Conservation (phyloP, 192 early-diverging fungal species). For the Dissophora globulifera region DNA sequence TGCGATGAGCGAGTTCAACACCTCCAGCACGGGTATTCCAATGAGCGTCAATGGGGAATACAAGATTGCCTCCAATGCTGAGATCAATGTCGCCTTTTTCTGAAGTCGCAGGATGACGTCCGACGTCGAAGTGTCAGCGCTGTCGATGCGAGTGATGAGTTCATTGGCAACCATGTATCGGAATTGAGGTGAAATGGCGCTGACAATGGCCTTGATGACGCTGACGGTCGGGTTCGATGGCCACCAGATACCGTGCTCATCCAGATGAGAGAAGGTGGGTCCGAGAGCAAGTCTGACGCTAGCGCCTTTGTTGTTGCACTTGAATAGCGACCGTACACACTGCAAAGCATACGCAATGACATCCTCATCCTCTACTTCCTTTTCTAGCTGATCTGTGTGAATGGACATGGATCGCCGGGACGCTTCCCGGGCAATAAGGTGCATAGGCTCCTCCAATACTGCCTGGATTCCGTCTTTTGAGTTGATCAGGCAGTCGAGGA, state of each 20-base stretch:
- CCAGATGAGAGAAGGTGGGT: slow-evolving; percentile 47
- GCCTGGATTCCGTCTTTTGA: slow-evolving; percentile 25
- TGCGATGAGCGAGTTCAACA: slow-evolving; percentile 57
- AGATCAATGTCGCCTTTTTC: slow-evolving; percentile 58
- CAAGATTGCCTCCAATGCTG: slow-evolving; percentile 56
- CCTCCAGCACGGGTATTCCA: slow-evolving; percentile 63
- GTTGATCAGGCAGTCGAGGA: slow-evolving; percentile 54
- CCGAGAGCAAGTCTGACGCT: slow-evolving; percentile 22
- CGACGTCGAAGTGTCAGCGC: slow-evolving; percentile 13
- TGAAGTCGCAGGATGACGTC: slow-evolving; percentile 25
- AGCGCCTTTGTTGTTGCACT: slow-evolving; percentile 21
- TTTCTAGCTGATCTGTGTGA: slow-evolving; percentile 18
- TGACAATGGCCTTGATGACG: slow-evolving; percentile 41
- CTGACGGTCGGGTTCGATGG: slow-evolving; percentile 38
- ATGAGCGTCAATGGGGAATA: slow-evolving; percentile 53
- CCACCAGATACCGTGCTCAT: slow-evolving; percentile 50
- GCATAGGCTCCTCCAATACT: not conserved
- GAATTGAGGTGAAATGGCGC: slow-evolving; percentile 48
- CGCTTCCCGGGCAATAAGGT: not conserved
- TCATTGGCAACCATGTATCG: slow-evolving; percentile 61
- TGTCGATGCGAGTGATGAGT: slow-evolving; percentile 55
- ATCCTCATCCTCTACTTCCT: slow-evolving; percentile 15
- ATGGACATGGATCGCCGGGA: slow-evolving; percentile 15
- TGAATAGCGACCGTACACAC: slow-evolving; percentile 47
- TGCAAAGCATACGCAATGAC: slow-evolving; percentile 37